These are phyloP conservation scores for Phytophthora hybrid DNA, from an alignment of 352 stramenopile species.

Conservation along the genomic window DNA sequence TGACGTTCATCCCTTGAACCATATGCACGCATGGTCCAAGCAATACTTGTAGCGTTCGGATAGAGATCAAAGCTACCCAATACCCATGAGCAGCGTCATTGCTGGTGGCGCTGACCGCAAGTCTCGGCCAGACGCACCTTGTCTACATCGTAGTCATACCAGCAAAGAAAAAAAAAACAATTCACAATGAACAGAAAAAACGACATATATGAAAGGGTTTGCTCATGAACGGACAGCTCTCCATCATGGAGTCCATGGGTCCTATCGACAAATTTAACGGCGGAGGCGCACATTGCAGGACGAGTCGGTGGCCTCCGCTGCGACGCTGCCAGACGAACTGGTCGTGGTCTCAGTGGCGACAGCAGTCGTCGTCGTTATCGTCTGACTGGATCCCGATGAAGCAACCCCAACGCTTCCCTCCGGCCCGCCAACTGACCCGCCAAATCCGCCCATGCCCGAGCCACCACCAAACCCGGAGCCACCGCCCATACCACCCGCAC, in stretches of 20 bases:
- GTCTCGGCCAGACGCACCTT: too few species aligned
- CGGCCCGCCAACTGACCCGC: conserved; percentile 18
- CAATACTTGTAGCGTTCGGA: too few species aligned
- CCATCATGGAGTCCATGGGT: too few species aligned
- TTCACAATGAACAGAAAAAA: too few species aligned
- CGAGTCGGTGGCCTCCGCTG: background rate
- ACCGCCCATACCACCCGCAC: conserved; percentile 13
- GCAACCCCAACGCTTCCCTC: background rate
- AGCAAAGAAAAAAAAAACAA: too few species aligned
- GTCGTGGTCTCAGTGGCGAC: background rate
- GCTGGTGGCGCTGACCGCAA: too few species aligned
- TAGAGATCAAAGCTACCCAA: too few species aligned
- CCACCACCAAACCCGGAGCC: conserved; percentile 5
- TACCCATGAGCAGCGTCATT: too few species aligned
- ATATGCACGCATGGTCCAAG: too few species aligned
- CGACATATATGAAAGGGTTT: too few species aligned
- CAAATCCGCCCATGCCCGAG: conserved; percentile 19
- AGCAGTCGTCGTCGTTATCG: background rate
- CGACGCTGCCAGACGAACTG: background rate
- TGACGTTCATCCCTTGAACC: background rate
- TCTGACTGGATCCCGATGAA: background rate
- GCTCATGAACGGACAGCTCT: too few species aligned
- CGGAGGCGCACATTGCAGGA: background rate
- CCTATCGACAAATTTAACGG: background rate
- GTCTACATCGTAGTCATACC: too few species aligned